Evolutionary conservation across 2,329 filamentous ascomycete species (phyloP).

Genomic region (Verticillium zaregamsianum): DNA sequence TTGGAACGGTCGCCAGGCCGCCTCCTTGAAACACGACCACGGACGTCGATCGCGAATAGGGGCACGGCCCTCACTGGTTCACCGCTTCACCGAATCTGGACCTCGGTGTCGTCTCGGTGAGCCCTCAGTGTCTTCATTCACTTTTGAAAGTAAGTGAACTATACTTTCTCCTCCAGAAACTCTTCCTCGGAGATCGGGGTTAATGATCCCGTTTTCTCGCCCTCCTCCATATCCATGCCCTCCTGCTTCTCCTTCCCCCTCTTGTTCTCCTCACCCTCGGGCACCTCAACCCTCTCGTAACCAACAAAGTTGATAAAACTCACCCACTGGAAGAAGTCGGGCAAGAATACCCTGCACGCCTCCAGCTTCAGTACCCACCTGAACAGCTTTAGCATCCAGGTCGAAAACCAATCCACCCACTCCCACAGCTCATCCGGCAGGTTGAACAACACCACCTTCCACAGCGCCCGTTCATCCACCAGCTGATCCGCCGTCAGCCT

Average conservation of each 20-base stretch:
- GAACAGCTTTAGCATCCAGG: neutral
- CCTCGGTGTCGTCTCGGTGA: too few species aligned
- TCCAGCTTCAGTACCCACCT: neutral
- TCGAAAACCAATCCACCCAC: neutral
- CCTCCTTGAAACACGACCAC: neutral
- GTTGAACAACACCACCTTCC: neutral
- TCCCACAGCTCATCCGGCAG: neutral
- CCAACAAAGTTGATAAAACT: neutral
- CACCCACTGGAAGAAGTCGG: neutral
- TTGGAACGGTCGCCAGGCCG: neutral
- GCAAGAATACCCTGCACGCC: neutral
- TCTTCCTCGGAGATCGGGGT: too few species aligned
- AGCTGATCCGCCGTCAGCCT: neutral
- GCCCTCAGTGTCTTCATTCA: too few species aligned
- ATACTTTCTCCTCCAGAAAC: too few species aligned
- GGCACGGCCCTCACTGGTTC: neutral
- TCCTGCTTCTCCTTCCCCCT: neutral
- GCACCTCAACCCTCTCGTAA: neutral
- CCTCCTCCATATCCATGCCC: neutral
- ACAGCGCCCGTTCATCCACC: neutral
- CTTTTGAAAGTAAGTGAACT: too few species aligned
- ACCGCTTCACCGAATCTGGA: neutral
- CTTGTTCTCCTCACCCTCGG: neutral
- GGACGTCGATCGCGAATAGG: neutral
- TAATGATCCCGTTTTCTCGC: neutral